Evolutionary conservation across 257 asterid genomes (phyloP).

Genomic region (Voacanga thouarsii): DNA sequence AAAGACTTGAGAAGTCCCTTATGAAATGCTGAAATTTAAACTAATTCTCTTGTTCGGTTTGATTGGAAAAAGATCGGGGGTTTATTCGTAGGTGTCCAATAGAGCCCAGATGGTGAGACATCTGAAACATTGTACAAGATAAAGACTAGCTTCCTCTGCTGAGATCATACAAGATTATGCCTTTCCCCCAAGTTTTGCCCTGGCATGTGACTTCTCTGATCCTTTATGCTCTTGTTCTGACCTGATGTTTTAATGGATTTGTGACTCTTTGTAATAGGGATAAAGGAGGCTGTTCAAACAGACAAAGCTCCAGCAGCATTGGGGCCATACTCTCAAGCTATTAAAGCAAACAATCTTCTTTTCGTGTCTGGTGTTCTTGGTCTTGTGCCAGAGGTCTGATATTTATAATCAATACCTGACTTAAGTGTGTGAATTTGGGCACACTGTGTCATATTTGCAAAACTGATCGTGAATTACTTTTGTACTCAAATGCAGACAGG

Average conservation of each 20-base stretch:
- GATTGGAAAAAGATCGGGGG: neutral
- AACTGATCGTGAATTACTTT: conserved; percentile 4
- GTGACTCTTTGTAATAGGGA: conserved; percentile 10
- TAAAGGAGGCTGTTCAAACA: conserved; percentile 75
- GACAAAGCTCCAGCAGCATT: conserved; percentile 94
- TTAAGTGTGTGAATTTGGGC: neutral
- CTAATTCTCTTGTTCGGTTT: neutral
- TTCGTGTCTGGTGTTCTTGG: conserved; percentile 73
- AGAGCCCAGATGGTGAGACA: neutral
- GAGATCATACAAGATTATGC: neutral
- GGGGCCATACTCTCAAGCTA: conserved; percentile 97
- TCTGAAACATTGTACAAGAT: neutral
- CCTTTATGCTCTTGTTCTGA: neutral
- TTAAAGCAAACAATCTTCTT: conserved; percentile 72
- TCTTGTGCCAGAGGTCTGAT: conserved; percentile 69
- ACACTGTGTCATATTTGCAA: neutral
- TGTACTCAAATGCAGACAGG: conserved; percentile 62
- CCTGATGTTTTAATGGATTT: neutral
- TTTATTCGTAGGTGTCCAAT: too few species aligned
- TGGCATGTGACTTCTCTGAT: neutral
- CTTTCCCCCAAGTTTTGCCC: neutral
- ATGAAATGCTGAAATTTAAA: neutral
- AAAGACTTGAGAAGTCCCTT: neutral
- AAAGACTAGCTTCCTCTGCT: neutral
- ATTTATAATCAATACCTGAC: neutral